Evolutionary conservation across 2,329 filamentous ascomycete genomes (phyloP).

Genomic region (Talaromyces islandicus): DNA sequence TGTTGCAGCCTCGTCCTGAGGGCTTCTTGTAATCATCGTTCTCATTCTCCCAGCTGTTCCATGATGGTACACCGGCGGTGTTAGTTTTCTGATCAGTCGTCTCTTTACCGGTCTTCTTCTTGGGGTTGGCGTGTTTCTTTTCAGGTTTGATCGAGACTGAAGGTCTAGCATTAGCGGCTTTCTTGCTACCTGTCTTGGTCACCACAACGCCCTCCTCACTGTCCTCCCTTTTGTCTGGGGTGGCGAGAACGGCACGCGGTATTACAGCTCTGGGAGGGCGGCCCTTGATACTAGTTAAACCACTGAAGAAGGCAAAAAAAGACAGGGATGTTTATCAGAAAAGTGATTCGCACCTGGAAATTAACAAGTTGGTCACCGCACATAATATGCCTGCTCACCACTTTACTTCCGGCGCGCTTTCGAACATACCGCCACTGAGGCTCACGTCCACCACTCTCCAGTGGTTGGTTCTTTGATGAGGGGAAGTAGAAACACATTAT

Average conservation of each 20-base stretch:
- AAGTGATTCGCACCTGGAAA: not conserved
- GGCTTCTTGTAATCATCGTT: too few species aligned
- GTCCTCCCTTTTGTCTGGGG: not conserved
- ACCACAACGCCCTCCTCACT: not conserved
- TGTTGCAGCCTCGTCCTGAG: not conserved
- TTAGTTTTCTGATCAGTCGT: not conserved
- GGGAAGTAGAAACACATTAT: constrained; percentile 5
- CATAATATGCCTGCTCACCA: constrained; percentile 6
- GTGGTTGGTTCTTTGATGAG: not conserved
- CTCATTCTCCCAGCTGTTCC: not conserved
- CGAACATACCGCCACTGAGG: not conserved
- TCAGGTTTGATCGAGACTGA: not conserved
- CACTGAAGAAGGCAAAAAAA: not conserved
- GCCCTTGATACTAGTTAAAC: not conserved
- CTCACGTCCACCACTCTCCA: not conserved
- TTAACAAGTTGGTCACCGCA: constrained; percentile 9
- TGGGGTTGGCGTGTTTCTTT: not conserved
- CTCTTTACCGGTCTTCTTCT: not conserved
- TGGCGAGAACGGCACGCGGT: not conserved
- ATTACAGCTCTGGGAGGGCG: not conserved
- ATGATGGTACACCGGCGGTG: not conserved
- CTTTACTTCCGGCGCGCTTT: not conserved
- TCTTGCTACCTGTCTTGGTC: not conserved
- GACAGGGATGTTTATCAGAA: not conserved
- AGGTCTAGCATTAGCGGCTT: not conserved